A percentile compares a stretch with the other conserved stretches of the same genome.
Conservation (phyloP, 2,329 filamentous ascomycete species). For the Cercospora sp. region DNA sequence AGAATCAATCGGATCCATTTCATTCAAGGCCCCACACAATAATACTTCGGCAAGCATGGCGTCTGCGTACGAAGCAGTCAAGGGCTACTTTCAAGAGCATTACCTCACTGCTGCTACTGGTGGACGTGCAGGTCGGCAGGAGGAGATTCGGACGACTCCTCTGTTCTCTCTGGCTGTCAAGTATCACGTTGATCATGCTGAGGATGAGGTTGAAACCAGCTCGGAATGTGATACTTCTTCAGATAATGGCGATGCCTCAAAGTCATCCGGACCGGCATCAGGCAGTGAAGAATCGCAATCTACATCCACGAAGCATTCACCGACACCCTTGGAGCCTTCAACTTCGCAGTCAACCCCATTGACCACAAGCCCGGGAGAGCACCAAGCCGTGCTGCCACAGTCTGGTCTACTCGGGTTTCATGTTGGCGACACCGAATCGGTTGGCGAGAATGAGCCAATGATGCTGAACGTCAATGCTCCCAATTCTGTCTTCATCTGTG, state of each 20-base stretch:
- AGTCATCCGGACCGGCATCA: background rate
- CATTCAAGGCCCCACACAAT: background rate
- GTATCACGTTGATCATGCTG: constrained; percentile 16
- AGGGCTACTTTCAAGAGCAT: constrained; percentile 1
- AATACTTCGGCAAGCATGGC: background rate
- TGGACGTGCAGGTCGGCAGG: constrained; percentile 18
- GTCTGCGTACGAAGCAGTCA: constrained; percentile 3
- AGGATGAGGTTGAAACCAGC: background rate
- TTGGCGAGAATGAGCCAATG: constrained; percentile 36
- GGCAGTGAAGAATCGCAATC: too few species aligned
- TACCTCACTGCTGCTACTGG: constrained; percentile 4
- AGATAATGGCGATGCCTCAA: background rate
- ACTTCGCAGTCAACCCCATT: too few species aligned
- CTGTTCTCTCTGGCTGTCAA: constrained; percentile 33
- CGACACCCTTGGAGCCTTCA: too few species aligned
- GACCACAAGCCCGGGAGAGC: too few species aligned
- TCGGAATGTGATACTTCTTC: background rate
- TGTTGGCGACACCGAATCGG: constrained; percentile 16
- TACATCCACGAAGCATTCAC: too few species aligned
- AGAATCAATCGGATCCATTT: background rate
- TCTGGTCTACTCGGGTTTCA: constrained; percentile 34
- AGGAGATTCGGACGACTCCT: constrained; percentile 32
- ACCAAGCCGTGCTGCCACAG: constrained; percentile 26
- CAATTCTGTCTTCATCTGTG: constrained; percentile 63
- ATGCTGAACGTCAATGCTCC: constrained; percentile 58